Conservation (phyloP, 169 alveolate genomes). For the Plasmodium adleri region DNA sequence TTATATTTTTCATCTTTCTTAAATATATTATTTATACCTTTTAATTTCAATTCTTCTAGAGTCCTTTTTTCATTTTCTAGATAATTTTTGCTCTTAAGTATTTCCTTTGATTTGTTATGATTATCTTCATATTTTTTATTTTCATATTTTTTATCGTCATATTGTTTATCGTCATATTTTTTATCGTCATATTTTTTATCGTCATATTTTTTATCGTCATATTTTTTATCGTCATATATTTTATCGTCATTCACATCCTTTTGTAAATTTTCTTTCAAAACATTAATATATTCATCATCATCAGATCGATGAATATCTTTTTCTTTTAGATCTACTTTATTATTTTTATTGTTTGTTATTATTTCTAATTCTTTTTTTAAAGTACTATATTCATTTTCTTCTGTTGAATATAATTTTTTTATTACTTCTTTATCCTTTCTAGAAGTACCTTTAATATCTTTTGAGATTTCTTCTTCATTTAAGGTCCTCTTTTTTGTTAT, state of each 20-base stretch:
- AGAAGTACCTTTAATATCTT: not conserved
- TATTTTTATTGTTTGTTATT: not conserved
- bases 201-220: conserved; percentile 3
- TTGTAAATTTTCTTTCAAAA: conserved; percentile 20
- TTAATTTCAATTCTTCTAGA: conserved; percentile 26
- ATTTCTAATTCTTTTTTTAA: not conserved
- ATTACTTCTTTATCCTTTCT: not conserved
- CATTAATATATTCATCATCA: conserved; percentile 44
- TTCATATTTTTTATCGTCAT: not conserved
- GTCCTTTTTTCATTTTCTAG: conserved; percentile 61
- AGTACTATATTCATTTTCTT: not conserved
- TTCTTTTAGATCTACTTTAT: not conserved
- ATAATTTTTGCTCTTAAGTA: conserved; percentile 31
- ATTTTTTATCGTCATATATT: not conserved
- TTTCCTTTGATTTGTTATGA: not conserved
- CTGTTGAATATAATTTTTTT: not conserved
- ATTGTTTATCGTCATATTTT: not conserved
- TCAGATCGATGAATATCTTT: not conserved
- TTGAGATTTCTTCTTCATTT: not conserved
- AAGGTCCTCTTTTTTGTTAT: too few species aligned
- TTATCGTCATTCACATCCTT: not conserved
- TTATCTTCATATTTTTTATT: conserved; percentile 2
- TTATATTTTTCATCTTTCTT: too few species aligned
- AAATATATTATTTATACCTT: conserved; percentile 7
- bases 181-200: too few species aligned